Conservation (phyloP, 208 protist genomes). For the Trypanosoma boissoni region DNA sequence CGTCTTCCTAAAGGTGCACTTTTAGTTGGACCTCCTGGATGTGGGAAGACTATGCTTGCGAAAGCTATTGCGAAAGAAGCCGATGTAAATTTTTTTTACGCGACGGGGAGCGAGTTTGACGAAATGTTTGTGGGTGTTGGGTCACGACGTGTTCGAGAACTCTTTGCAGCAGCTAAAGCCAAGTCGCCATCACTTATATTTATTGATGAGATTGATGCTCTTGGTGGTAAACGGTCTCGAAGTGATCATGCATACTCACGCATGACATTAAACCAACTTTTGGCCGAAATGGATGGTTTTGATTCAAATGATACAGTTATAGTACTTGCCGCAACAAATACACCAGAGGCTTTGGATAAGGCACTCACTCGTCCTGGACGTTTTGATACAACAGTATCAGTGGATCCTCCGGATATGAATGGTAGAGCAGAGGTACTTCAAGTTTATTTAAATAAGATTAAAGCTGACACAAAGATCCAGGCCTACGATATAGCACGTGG, state of each 20-base stretch:
- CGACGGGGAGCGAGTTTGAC: slow-evolving; percentile 94
- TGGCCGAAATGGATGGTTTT: slow-evolving; percentile 97
- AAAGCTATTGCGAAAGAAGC: slow-evolving; percentile 93
- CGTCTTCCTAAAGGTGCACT: slow-evolving; percentile 96
- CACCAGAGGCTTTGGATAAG: slow-evolving; percentile 94
- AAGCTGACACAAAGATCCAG: slow-evolving; percentile 54
- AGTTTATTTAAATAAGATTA: slow-evolving; percentile 87
- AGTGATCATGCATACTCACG: slow-evolving; percentile 69
- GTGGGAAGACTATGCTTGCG: slow-evolving; percentile 95
- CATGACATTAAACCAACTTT: slow-evolving; percentile 97
- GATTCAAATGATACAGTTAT: slow-evolving; percentile 91
- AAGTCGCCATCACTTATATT: slow-evolving; percentile 96
- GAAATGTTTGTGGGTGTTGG: slow-evolving; percentile 98
- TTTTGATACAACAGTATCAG: slow-evolving; percentile 83
- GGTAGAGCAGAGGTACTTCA: slow-evolving; percentile 84
- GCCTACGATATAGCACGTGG: slow-evolving; percentile 82
- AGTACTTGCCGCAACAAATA: slow-evolving; percentile 98
- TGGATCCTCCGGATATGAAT: slow-evolving; percentile 91
- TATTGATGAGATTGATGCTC: slow-evolving; percentile 98
- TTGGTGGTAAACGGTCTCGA: slow-evolving; percentile 83
- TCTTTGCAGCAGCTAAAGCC: slow-evolving; percentile 95
- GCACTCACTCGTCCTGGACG: slow-evolving; percentile 92
- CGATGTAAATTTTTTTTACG: slow-evolving; percentile 96
- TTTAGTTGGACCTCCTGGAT: slow-evolving; percentile 97
- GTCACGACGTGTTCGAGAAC: slow-evolving; percentile 90